These are phyloP conservation scores for Hypoxylon perforatum DNA, from an alignment of 495 filamentous ascomycete genomes.

Conservation along the genomic window DNA sequence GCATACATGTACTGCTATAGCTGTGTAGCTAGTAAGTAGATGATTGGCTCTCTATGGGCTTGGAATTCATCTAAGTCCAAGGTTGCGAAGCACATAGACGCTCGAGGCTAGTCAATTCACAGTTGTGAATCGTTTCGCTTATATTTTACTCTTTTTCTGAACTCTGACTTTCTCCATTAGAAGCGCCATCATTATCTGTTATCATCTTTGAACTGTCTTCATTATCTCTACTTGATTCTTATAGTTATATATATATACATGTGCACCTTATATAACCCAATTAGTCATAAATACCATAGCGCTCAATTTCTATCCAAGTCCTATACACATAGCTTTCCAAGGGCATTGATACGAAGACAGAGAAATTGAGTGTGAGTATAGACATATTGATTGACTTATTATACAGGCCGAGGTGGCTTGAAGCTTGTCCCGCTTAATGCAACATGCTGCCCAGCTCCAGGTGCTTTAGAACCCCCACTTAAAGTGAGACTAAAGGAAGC, in stretches of 20 bases:
- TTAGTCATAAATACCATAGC: no score
- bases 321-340: no score
- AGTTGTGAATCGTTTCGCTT: no score
- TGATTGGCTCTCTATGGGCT: conserved; percentile 5
- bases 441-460: neutral
- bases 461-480: conserved; percentile 29
- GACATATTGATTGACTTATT: no score
- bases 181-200: neutral
- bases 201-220: neutral
- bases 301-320: no score
- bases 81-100: neutral
- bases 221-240: no score
- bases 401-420: no score
- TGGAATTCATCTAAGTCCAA: conserved; percentile 4
- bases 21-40: neutral
- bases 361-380: no score
- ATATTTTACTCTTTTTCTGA: no score
- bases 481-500: conserved; percentile 25
- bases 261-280: no score
- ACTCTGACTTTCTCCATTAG: no score
- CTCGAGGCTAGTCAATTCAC: neutral
- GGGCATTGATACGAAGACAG: no score
- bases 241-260: neutral
- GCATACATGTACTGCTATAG: conserved; percentile 1
- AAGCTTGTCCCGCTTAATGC: neutral